phyloP scores from a whole-genome alignment of 148 eudicot genomes.

The Vaccinium macrocarpon region DNA sequence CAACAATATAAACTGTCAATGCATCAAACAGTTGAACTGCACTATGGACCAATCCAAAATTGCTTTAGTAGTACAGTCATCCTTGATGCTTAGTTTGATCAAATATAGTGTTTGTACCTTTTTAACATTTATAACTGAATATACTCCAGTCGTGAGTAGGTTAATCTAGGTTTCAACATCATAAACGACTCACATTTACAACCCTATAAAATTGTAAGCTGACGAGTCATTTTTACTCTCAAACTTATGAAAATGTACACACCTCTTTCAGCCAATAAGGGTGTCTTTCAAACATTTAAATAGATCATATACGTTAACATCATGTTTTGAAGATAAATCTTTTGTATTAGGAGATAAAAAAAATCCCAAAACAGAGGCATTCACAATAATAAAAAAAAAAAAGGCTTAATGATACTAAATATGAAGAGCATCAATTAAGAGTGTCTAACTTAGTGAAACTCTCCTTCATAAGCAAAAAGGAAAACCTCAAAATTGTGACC shows the following conservation, averaged over 20 bases:
- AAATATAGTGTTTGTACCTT: background rate
- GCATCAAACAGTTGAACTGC: background rate
- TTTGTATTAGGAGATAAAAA: background rate
- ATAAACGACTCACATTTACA: background rate
- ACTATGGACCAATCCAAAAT: background rate
- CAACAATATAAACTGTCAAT: background rate
- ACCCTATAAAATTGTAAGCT: background rate
- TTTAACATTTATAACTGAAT: background rate
- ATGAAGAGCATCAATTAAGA: background rate
- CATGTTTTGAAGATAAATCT: background rate
- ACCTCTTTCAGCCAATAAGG: background rate
- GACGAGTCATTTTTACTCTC: background rate
- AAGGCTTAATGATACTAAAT: background rate
- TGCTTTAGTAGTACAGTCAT: background rate
- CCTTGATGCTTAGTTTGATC: background rate
- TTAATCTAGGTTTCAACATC: background rate
- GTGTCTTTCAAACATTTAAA: background rate
- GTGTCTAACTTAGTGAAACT: background rate
- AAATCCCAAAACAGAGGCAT: background rate
- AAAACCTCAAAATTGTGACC: background rate
- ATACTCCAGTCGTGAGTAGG: too few relatives aligned
- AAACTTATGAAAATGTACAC: conserved; percentile 3
- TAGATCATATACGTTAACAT: background rate
- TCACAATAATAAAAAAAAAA: background rate
- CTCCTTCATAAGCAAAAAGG: background rate